Conservation (phyloP, 306 rosid genomes). For the Fragaria ananassa region DNA sequence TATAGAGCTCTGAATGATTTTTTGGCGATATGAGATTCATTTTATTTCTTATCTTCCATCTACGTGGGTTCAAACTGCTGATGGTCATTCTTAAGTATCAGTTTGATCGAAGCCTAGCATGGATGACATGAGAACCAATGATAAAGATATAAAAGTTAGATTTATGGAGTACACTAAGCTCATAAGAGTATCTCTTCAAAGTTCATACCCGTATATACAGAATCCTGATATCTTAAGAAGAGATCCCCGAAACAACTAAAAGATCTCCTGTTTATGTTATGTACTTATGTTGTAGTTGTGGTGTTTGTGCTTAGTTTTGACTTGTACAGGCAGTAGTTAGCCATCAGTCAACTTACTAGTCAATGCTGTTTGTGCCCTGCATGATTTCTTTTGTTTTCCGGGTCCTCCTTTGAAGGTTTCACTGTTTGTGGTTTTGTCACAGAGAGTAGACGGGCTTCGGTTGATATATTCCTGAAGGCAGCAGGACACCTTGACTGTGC, state of each 20-base stretch:
- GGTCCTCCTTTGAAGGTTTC: conserved; percentile 6
- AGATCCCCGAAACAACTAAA: not conserved
- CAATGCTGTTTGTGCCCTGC: conserved; percentile 9
- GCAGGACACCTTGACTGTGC: conserved; percentile 98
- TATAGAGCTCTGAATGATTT: not conserved
- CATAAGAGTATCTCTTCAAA: not conserved
- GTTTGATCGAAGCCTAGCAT: not conserved
- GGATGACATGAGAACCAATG: not conserved
- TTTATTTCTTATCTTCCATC: not conserved
- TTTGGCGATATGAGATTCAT: conserved; percentile 1
- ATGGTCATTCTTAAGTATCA: not conserved
- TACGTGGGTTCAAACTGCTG: not conserved
- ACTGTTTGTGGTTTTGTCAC: conserved; percentile 32
- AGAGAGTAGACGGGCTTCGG: conserved; percentile 83
- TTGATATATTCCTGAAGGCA: conserved; percentile 86
- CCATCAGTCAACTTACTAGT: conserved; percentile 2
- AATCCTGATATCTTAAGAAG: conserved; percentile 1
- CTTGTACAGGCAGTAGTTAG: conserved; percentile 1
- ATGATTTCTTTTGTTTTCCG: conserved; percentile 6
- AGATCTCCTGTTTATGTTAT: conserved; percentile 1
- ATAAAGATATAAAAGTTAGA: not conserved
- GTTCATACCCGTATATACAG: not conserved
- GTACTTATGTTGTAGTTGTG: not conserved
- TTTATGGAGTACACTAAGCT: not conserved
- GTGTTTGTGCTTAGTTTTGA: not conserved